phyloP scores from a whole-genome alignment of 2,329 filamentous ascomycete species.

The Botrytis elliptica region DNA sequence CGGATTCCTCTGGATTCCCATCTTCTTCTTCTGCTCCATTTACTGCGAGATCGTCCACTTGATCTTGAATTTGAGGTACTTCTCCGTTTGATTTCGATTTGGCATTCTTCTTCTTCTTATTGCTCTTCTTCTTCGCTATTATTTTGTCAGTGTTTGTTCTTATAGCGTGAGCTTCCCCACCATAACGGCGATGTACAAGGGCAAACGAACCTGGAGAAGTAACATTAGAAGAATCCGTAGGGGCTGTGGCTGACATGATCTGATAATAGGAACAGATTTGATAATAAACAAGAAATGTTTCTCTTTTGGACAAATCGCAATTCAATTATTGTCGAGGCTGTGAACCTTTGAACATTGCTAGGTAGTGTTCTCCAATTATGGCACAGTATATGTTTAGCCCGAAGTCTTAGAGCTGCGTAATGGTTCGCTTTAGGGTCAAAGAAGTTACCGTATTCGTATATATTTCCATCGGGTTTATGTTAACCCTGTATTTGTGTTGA shows the following conservation, averaged over 20 bases:
- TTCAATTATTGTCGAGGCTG: conserved; percentile 1
- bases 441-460: conserved; percentile 12
- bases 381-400: conserved; percentile 3
- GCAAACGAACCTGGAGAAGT: conserved; percentile 37
- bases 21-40: conserved; percentile 42
- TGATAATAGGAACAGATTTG: not conserved
- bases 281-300: not conserved
- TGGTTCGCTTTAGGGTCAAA: conserved; percentile 2
- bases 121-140: conserved; percentile 54
- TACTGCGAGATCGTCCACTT: conserved; percentile 42
- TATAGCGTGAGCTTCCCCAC: conserved; percentile 21
- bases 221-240: conserved; percentile 35
- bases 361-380: not conserved
- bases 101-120: conserved; percentile 53
- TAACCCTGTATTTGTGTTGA: not conserved
- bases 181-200: conserved; percentile 10
- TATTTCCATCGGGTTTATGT: not conserved
- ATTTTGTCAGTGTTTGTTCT: conserved; percentile 31
- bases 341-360: not conserved
- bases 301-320: conserved; percentile 8
- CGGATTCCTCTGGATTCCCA: conserved; percentile 43
- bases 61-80: conserved; percentile 32
- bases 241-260: conserved; percentile 39
- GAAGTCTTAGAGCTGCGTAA: conserved; percentile 10
- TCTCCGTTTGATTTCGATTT: conserved; percentile 45